Conservation (phyloP, 257 asterid species). For the Parsonsia alboflavescens region DNA sequence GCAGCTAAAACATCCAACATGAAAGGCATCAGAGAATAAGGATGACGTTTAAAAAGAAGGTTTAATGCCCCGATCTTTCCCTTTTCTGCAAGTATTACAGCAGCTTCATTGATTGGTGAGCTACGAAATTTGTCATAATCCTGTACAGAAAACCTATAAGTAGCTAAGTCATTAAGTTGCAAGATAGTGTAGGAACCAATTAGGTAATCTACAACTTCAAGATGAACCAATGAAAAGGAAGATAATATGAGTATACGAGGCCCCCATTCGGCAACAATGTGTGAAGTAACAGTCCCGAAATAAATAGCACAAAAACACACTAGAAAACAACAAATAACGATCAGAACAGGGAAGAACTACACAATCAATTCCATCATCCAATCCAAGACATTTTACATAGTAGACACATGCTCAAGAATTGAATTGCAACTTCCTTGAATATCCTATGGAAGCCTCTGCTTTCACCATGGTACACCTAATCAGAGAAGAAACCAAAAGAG, state of each 20-base stretch:
- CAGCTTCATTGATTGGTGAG: constrained; percentile 61
- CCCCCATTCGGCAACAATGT: neutral
- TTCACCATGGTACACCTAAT: neutral
- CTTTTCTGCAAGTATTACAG: constrained; percentile 72
- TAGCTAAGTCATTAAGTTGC: constrained; percentile 59
- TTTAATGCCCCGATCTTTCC: constrained; percentile 96
- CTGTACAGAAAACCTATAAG: constrained; percentile 83
- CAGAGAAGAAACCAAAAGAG: neutral
- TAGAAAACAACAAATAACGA: neutral
- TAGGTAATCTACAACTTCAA: constrained; percentile 15
- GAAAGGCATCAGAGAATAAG: constrained; percentile 65
- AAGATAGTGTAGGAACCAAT: constrained; percentile 46
- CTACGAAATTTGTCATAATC: constrained; percentile 76
- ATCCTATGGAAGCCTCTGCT: neutral
- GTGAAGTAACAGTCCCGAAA: neutral
- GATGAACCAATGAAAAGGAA: constrained; percentile 15
- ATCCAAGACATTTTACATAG: neutral
- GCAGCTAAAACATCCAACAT: constrained; percentile 89
- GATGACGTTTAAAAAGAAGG: constrained; percentile 90
- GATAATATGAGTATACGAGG: neutral
- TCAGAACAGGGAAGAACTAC: neutral
- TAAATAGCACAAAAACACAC: neutral
- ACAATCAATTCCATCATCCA: neutral
- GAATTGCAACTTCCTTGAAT: neutral
- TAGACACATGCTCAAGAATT: neutral